These are phyloP conservation scores for Amanita pallidorosea DNA, from an alignment of 768 basidiomycete species.

Conservation along the genomic window DNA sequence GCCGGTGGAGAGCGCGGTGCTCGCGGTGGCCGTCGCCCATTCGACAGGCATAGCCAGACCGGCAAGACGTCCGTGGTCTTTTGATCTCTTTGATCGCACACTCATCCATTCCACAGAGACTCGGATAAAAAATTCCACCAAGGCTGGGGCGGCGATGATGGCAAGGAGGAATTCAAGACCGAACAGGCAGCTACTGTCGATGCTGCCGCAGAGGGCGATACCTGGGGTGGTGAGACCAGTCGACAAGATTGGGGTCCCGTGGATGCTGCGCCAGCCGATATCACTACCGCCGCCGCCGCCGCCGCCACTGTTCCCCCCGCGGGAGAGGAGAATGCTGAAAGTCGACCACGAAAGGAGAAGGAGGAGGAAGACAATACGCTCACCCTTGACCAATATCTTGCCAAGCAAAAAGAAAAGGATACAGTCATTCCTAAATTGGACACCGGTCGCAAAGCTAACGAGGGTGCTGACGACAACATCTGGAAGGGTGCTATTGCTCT, in stretches of 20 bases:
- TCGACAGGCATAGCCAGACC: slow-evolving; percentile 81
- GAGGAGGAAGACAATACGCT: slow-evolving; percentile 90
- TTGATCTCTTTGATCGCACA: slow-evolving; percentile 5
- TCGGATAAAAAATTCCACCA: slow-evolving; percentile 92
- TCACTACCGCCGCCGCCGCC: slow-evolving; percentile 10
- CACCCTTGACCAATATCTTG: slow-evolving; percentile 88
- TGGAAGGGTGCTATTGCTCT: slow-evolving; percentile 67
- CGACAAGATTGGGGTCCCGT: too few relatives aligned
- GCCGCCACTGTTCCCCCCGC: slow-evolving; percentile 17
- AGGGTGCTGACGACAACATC: slow-evolving; percentile 56
- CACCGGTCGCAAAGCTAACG: slow-evolving; percentile 65
- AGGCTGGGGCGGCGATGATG: slow-evolving; percentile 93
- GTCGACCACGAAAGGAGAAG: slow-evolving; percentile 36
- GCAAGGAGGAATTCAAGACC: slow-evolving; percentile 67
- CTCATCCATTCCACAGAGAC: slow-evolving; percentile 43
- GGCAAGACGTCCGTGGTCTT: slow-evolving; percentile 58
- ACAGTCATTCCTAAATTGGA: slow-evolving; percentile 69
- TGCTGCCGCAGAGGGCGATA: slow-evolving; percentile 42
- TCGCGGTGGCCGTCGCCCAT: slow-evolving; percentile 56
- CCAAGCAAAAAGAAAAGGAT: slow-evolving; percentile 63
- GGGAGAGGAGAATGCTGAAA: slow-evolving; percentile 30
- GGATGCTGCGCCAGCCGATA: background rate
- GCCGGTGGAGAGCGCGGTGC: slow-evolving; percentile 35
- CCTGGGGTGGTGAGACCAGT: slow-evolving; percentile 38
- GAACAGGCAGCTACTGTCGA: slow-evolving; percentile 71